Evolutionary conservation across 805 yeast genomes (phyloP).

Genomic region (Lipomyces orientalis): DNA sequence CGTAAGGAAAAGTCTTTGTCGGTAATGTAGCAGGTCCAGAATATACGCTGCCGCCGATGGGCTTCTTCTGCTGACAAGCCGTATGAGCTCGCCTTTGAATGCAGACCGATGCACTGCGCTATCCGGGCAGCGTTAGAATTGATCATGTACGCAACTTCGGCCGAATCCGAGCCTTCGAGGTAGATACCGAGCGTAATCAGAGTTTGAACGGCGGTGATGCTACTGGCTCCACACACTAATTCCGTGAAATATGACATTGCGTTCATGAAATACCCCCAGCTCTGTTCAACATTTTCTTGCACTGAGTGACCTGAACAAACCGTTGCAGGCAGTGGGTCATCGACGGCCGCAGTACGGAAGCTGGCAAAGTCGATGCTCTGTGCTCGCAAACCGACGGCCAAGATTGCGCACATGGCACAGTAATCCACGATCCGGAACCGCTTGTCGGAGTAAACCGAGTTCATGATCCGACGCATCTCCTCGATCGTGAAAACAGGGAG

Average conservation of each 20-base stretch:
- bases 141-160: constrained; percentile 25
- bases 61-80: constrained; percentile 27
- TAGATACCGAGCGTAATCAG: constrained; percentile 25
- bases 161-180: constrained; percentile 28
- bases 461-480: constrained; percentile 19
- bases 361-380: constrained; percentile 3
- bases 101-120: constrained; percentile 39
- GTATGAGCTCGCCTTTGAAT: constrained; percentile 17
- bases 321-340: neutral
- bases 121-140: constrained; percentile 34
- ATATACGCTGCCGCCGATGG: constrained; percentile 32
- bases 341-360: neutral
- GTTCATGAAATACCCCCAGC: constrained; percentile 26
- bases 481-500: constrained; percentile 24
- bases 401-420: constrained; percentile 23
- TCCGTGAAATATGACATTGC: constrained; percentile 23
- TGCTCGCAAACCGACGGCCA: constrained; percentile 27
- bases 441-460: constrained; percentile 20
- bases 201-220: constrained; percentile 32
- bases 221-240: constrained; percentile 17
- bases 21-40: constrained; percentile 37
- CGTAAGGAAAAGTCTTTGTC: constrained; percentile 35
- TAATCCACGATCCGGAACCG: constrained; percentile 22
- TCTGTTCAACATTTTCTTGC: constrained; percentile 9
- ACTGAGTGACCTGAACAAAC: neutral